Conservation (phyloP, 768 basidiomycete species). For the Crucibulum laeve region DNA sequence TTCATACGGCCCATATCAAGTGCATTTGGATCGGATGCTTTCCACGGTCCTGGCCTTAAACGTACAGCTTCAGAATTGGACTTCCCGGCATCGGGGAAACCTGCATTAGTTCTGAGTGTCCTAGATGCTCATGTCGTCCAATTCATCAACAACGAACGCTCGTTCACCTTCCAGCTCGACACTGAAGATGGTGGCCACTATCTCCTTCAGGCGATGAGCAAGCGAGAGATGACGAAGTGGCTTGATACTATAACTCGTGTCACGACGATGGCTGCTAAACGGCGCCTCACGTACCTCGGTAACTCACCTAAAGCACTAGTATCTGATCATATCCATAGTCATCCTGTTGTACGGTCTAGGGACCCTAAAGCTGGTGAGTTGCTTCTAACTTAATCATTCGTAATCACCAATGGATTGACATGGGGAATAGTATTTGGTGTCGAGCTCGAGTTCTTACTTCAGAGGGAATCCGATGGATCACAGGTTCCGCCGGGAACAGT, state of each 20-base stretch:
- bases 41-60: slow-evolving; percentile 38
- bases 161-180: slow-evolving; percentile 78
- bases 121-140: slow-evolving; percentile 66
- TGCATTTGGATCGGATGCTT: slow-evolving; percentile 68
- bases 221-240: slow-evolving; percentile 74
- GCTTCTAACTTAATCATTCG: neutral
- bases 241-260: slow-evolving; percentile 68
- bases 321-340: slow-evolving; percentile 68
- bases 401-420: slow-evolving; percentile 2
- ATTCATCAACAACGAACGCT: slow-evolving; percentile 76
- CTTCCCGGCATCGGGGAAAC: slow-evolving; percentile 69
- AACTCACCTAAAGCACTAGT: slow-evolving; percentile 69
- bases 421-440: slow-evolving; percentile 63
- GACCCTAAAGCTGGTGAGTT: slow-evolving; percentile 72
- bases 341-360: slow-evolving; percentile 52
- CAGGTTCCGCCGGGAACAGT: slow-evolving; percentile 53
- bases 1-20: slow-evolving; percentile 89
- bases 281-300: slow-evolving; percentile 77
- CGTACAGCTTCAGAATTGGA: slow-evolving; percentile 72
- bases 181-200: slow-evolving; percentile 88
- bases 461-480: slow-evolving; percentile 53
- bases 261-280: slow-evolving; percentile 69
- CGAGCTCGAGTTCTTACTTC: slow-evolving; percentile 63
- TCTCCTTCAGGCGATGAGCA: slow-evolving; percentile 67
- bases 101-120: slow-evolving; percentile 69